Evolutionary conservation across 1,284 basidiomycete genomes (phyloP).

Genomic region (Trametes versicolor): DNA sequence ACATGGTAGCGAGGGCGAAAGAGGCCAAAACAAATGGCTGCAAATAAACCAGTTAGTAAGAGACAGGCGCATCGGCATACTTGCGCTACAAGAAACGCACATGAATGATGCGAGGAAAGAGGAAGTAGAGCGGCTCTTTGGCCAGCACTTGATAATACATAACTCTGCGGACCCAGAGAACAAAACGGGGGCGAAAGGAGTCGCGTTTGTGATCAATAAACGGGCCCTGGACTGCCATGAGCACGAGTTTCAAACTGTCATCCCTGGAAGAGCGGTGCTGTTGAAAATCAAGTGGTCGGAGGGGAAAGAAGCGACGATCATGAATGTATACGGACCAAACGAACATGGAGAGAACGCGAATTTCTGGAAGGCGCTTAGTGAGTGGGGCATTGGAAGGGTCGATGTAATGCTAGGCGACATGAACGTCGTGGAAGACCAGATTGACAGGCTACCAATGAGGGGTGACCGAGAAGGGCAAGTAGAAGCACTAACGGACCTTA

Average conservation of each 20-base stretch:
- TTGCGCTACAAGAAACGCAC: not conserved
- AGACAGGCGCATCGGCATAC: not conserved
- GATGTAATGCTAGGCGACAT: constrained; percentile 53
- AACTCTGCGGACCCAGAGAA: not conserved
- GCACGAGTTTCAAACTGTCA: not conserved
- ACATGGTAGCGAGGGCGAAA: no score
- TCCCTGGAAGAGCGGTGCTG: not conserved
- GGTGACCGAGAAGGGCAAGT: constrained; percentile 28
- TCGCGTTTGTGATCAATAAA: not conserved
- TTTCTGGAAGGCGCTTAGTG: not conserved
- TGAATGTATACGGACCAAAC: not conserved
- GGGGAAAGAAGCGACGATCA: not conserved
- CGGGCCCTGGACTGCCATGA: not conserved
- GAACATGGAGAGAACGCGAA: not conserved
- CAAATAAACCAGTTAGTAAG: no score
- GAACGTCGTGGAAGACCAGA: constrained; percentile 50
- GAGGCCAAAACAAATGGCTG: no score
- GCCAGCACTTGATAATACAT: not conserved
- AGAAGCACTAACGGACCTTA: not conserved
- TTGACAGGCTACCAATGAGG: constrained; percentile 46
- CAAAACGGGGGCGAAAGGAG: not conserved
- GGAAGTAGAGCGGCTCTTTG: not conserved
- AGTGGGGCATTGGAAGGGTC: not conserved
- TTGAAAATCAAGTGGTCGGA: not conserved
- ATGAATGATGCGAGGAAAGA: not conserved